phyloP scores from a whole-genome alignment of 2,329 filamentous ascomycete species.

The Penicillium sclerotiorum region DNA sequence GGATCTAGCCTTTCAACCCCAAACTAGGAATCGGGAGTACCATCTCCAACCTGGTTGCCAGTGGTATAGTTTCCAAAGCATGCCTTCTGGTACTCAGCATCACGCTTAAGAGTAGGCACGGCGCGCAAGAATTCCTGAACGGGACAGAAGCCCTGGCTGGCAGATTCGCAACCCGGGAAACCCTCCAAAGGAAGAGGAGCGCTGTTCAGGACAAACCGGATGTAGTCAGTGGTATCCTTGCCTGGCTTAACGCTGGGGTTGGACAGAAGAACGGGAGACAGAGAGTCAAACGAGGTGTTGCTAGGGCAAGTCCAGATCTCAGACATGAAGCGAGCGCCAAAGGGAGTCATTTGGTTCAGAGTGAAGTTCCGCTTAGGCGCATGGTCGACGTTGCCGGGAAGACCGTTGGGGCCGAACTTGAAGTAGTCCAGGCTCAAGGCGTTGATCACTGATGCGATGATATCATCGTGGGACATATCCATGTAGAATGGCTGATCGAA shows the following conservation, averaged over 20 bases:
- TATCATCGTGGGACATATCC: conserved; percentile 59
- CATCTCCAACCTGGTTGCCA: conserved; percentile 29
- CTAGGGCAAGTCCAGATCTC: conserved; percentile 57
- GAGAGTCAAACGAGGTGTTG: conserved; percentile 25
- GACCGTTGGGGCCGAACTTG: conserved; percentile 31
- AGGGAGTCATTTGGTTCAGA: conserved; percentile 57
- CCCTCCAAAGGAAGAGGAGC: conserved; percentile 33
- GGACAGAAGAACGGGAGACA: conserved; percentile 36
- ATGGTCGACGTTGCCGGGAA: conserved; percentile 31
- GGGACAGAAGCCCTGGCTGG: conserved; percentile 34
- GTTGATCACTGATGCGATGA: conserved; percentile 53
- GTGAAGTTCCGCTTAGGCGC: conserved; percentile 54
- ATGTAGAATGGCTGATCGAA: conserved; percentile 54
- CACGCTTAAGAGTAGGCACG: conserved; percentile 27
- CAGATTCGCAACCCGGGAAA: conserved; percentile 27
- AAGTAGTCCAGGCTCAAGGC: conserved; percentile 60
- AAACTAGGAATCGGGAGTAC: conserved; percentile 14
- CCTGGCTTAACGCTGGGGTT: conserved; percentile 28
- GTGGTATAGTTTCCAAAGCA: conserved; percentile 34
- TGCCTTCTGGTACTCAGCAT: conserved; percentile 32
- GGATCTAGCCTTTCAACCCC: too few relatives aligned
- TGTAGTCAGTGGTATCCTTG: conserved; percentile 23
- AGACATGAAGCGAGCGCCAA: conserved; percentile 58
- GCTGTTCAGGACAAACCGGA: conserved; percentile 37
- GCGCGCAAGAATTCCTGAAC: conserved; percentile 29